Evolutionary conservation across 192 early-diverging fungal species (phyloP).

Genomic region (Coemansia sp.): DNA sequence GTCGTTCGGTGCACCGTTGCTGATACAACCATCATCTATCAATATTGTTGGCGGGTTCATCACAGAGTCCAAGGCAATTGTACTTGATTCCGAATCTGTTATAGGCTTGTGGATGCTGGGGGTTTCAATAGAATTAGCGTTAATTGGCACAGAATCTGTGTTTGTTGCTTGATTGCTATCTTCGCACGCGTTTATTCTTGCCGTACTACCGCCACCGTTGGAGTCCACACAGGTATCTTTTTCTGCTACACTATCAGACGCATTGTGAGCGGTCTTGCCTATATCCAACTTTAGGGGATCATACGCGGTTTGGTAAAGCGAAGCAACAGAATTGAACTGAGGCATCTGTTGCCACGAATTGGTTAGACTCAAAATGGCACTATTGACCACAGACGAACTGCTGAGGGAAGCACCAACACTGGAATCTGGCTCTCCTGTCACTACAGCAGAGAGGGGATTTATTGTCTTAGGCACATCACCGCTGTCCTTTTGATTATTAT

Average conservation of each 20-base stretch:
- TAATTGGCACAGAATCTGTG: neutral
- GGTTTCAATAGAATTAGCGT: neutral
- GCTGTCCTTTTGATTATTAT: neutral
- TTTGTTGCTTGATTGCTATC: neutral
- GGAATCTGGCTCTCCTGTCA: neutral
- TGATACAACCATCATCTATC: too few species aligned
- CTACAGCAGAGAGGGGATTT: neutral
- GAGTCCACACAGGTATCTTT: too few species aligned
- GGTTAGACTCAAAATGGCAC: slow-evolving; percentile 42
- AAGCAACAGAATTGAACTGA: neutral
- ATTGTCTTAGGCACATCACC: neutral
- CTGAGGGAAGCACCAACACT: slow-evolving; percentile 7
- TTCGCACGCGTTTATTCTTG: neutral
- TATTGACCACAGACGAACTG: slow-evolving; percentile 38
- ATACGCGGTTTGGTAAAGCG: slow-evolving; percentile 13
- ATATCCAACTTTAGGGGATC: slow-evolving; percentile 17
- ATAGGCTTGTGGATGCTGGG: too few species aligned
- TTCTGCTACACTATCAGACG: neutral
- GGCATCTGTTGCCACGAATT: slow-evolving; percentile 24
- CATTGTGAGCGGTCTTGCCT: neutral
- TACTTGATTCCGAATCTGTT: neutral
- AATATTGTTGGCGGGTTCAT: too few species aligned
- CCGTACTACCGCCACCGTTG: neutral
- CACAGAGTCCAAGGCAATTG: too few species aligned
- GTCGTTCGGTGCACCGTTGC: too few species aligned